phyloP scores from a whole-genome alignment of 2,329 filamentous ascomycete genomes.

The Nemania abortiva region DNA sequence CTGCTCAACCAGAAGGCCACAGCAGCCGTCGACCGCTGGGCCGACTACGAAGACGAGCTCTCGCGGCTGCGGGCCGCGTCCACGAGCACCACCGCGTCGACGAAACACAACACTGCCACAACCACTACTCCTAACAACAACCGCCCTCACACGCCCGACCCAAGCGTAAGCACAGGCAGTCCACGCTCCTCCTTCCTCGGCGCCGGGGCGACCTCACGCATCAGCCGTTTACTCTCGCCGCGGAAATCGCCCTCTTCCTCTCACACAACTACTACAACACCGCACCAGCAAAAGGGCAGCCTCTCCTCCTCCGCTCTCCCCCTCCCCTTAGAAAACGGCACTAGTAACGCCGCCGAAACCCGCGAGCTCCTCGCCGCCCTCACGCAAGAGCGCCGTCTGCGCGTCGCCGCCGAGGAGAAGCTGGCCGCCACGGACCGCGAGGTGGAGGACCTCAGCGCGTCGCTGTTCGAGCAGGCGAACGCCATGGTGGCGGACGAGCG shows the following conservation, averaged over 20 bases:
- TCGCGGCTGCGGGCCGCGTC: constrained; percentile 65
- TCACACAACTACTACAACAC: constrained; percentile 49
- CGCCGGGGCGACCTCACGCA: constrained; percentile 50
- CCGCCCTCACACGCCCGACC: constrained; percentile 38
- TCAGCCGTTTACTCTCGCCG: constrained; percentile 50
- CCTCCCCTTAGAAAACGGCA: constrained; percentile 39
- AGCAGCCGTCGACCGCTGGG: constrained; percentile 72
- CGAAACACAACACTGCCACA: constrained; percentile 12
- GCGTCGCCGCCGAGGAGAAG: constrained; percentile 76
- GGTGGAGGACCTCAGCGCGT: constrained; percentile 81
- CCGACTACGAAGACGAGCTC: constrained; percentile 85
- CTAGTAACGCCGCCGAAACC: constrained; percentile 42
- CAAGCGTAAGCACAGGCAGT: constrained; percentile 42
- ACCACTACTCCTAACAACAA: constrained; percentile 18
- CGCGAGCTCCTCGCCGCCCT: constrained; percentile 73
- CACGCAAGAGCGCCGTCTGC: constrained; percentile 73
- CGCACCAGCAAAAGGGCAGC: constrained; percentile 18
- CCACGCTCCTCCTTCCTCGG: constrained; percentile 50
- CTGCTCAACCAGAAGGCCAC: constrained; percentile 78
- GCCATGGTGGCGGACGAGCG: constrained; percentile 87
- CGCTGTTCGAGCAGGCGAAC: constrained; percentile 85
- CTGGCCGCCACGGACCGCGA: constrained; percentile 76
- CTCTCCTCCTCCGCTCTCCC: constrained; percentile 35
- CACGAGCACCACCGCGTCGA: constrained; percentile 40
- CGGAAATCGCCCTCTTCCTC: constrained; percentile 50